Percentiles rank a stretch among this genome's conserved stretches.
phyloP scores from a whole-genome alignment of 176 grass and related monocot species.

The Metroxylon sagu region DNA sequence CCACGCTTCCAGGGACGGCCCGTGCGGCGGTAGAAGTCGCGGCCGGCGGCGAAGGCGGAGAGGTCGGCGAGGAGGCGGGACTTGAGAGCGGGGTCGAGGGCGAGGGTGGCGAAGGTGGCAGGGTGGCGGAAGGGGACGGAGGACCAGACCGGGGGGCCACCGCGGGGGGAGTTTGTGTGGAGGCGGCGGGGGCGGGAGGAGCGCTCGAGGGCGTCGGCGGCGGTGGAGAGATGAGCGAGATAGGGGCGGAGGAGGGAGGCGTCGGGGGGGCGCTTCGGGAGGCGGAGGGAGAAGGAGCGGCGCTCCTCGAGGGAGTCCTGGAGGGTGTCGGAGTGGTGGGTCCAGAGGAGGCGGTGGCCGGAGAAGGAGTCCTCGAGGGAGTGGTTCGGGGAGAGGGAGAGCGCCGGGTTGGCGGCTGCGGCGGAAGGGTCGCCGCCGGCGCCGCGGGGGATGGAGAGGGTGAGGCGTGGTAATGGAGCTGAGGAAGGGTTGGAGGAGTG shows the following conservation, averaged over 20 bases:
- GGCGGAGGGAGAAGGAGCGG: slow-evolving; percentile 71
- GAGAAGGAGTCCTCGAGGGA: slow-evolving; percentile 61
- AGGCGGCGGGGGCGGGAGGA: slow-evolving; percentile 66
- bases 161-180: slow-evolving; percentile 55
- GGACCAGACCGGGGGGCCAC: slow-evolving; percentile 43
- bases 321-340: slow-evolving; percentile 79
- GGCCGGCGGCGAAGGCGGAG: slow-evolving; percentile 49
- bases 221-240: slow-evolving; percentile 50
- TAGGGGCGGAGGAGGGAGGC: slow-evolving; percentile 61
- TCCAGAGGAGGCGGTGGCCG: slow-evolving; percentile 74
- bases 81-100: slow-evolving; percentile 65
- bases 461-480: slow-evolving; percentile 58
- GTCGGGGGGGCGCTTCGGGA: slow-evolving; percentile 60
- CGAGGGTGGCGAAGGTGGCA: slow-evolving; percentile 83
- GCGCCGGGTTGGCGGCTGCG: slow-evolving; percentile 16
- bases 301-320: slow-evolving; percentile 95
- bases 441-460: slow-evolving; percentile 54
- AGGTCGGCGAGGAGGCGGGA: slow-evolving; percentile 60
- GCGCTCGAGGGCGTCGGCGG: slow-evolving; percentile 65
- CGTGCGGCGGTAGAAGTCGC: slow-evolving; percentile 76
- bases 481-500: slow-evolving; percentile 24
- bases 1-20: slow-evolving; percentile 84
- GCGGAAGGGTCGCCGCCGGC: slow-evolving; percentile 13
- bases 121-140: slow-evolving; percentile 86
- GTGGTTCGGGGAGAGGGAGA: slow-evolving; percentile 91